Base-by-base conservation (phyloP, 2,329 filamentous ascomycete genomes). In the Colletotrichum viniferum region DNA sequence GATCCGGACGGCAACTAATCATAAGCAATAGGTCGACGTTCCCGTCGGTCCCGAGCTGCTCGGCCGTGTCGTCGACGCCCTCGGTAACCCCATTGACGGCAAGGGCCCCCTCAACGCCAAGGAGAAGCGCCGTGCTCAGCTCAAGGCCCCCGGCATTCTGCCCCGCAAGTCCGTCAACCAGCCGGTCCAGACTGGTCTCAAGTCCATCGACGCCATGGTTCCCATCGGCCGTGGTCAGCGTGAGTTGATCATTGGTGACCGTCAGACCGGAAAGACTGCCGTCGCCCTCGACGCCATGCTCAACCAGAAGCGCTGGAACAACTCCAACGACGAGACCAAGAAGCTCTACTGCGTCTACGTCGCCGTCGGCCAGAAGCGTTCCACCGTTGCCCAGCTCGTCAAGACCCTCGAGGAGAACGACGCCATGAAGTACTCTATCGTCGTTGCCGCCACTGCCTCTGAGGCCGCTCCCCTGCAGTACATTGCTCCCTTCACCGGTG, bases 301-400 rank as follows among this genome's bases (percentile, higher is more conserved):
- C 78, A 99, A 99, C 94, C 97, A 99, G 92, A 97, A 97, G 93
- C 92, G 96, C 85, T 98, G 96, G 96, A 99, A 99, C 93, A 90
- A 88, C 86, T 83, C 88, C 85, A 90, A 85, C 87, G 96, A 98
- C 86, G 97, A 99, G 93, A 89, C 87, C 86, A 96, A 98, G 94
- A 99, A 99, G 93, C 95, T 99, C 76, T 99, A 98, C 95, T 98
- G 96, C 87, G 91, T 99, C 89, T 99, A 99, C 93, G 97, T 98
- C 83, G 97, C 97, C 84, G 93, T 99, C 82, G 97, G 97, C 84
- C 97, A 99, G 93, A 99, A 99, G 94, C 96, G 97, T 88, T 98
- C 97, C 82, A 99, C 97, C 81, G 96, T 99, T 82, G 97, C 97
- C 81, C 97, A 99, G 92, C 94, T 99, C 83, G 97, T 99, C 91